Evolutionary conservation across 2,329 filamentous ascomycete species (phyloP), one percentile per base, ranked within the genome.

Genomic region (Diaporthe capsici): DNA sequence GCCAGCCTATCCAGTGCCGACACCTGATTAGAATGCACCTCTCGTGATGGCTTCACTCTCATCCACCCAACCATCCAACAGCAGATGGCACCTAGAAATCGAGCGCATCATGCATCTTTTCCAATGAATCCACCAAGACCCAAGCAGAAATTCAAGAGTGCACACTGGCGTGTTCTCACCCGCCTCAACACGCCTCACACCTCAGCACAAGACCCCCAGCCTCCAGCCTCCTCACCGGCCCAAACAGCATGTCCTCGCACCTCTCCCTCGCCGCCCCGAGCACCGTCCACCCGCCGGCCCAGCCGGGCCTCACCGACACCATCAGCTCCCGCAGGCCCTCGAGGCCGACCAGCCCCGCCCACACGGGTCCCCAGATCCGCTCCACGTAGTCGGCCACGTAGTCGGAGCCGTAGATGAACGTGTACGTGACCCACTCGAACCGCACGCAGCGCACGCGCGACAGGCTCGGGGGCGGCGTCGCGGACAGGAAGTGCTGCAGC

Each of bases 341-440:
- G 4, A 68, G 34, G 3, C 65, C 47, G 25, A 28, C 34, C 6
- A 68, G 47, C 31, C 47, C 9, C 47, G 65, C 65, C 47, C 65
- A 68, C 28, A 68, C 47, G 47, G 65, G 65, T 3, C 34, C 65
- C 65, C 65, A 68, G 47, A 53, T 20, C 20, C 65, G 31, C 65
- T 68, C 65, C 47, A 68, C 47, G 34, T 68, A 68, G 31, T 37
- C 34, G 20, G 65, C 65, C 31, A 68, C 65, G 47, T 68, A 68
- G 47, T 68, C 65, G 13, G 65, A 68, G 65, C 65, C 65, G 47
- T 68, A 68, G 47, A 68, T 68, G 65, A 68, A 68, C 31, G 65
- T 68, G 47, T 68, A 68, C 22, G 65, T 68, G 4, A 68, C 65
- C 65, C 65, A 68, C 65, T 68, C 65, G 65, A 68, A 53, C 47